Conservation (phyloP, 1,139 yeast species). For the Saccharomyces hybrid region DNA sequence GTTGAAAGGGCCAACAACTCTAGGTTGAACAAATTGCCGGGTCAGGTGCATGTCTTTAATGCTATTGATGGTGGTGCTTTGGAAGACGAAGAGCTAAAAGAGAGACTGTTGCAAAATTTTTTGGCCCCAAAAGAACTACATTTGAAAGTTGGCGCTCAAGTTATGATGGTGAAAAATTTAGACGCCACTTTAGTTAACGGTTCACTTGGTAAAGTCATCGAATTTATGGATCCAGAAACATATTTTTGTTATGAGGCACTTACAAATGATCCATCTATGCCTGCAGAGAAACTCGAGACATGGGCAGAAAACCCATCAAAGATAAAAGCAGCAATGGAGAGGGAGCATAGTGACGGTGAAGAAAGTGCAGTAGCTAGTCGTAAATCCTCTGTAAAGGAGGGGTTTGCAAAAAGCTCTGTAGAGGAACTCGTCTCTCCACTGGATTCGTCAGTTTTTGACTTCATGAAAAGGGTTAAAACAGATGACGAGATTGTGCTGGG, state of each 20-base stretch:
- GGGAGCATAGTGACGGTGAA: constrained; percentile 14
- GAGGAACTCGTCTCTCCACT: constrained; percentile 19
- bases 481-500: constrained; percentile 28
- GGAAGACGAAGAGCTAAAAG: constrained; percentile 39
- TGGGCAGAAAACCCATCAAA: constrained; percentile 15
- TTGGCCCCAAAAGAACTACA: constrained; percentile 60
- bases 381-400: constrained; percentile 19
- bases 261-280: constrained; percentile 12
- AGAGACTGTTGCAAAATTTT: constrained; percentile 49
- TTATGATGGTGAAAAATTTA: constrained; percentile 88
- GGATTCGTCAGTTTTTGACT: constrained; percentile 43
- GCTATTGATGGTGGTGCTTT: constrained; percentile 61
- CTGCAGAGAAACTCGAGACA: constrained; percentile 15
- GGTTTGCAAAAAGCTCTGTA: constrained; percentile 14
- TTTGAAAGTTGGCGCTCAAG: constrained; percentile 82
- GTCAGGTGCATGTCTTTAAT: constrained; percentile 41
- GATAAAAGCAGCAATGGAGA: constrained; percentile 17
- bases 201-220: constrained; percentile 77
- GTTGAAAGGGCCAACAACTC: constrained; percentile 70
- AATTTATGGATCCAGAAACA: constrained; percentile 57
- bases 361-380: constrained; percentile 11
- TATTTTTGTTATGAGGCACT: constrained; percentile 35
- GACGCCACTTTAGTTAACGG: constrained; percentile 90
- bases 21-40: constrained; percentile 47
- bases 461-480: constrained; percentile 37